Base-by-base conservation (phyloP, 2,329 filamentous ascomycete genomes). In the Ceratocystis ficicola region DNA sequence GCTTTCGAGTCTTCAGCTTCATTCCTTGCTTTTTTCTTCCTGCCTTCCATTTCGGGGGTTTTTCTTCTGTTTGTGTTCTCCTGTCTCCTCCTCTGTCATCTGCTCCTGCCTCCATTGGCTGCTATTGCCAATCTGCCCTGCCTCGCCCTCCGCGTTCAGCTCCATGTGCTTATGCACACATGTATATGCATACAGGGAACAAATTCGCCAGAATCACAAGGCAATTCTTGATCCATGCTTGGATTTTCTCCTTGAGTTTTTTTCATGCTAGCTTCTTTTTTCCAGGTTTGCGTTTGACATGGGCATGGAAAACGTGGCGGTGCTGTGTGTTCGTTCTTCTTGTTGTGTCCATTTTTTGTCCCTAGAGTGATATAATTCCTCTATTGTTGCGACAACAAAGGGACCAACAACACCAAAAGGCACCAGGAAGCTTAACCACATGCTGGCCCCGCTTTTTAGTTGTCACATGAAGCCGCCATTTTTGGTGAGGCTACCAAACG, bases 201-300 rank as follows among this genome's bases (percentile, higher is more conserved):
- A 12, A 15, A 41, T 41, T 12, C 36, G 12, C 36, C 10, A 41
- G 36, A 41, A 41, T 12, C 36, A 41, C 55, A 32, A 50, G 22
- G 25, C 55, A 59, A n/a, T 30, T 32, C 17, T 59, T 59, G 55
- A 28, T 59, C 55, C 28, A 30, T 36, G 55, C 60, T 62, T 62
- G 1, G 36, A 44, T 28, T 15, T 36, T 32, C 12, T 17, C n/a
- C 55, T 17, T 59, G 55, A 59, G 55, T 30, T 32, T 59, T 50
- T 50, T 50, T 50, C 10, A 5, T 20, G 48, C 46, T 28, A 20
- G 25, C 32, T 20, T 41, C 10, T 41, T 41, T 52, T 22, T 20
- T 50, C 2, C 48, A 25, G 25, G 10, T 10, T n/a, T 20, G 65
- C 69, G 25, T n/a, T 30, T 59, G 10, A 17, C 25, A 17, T 32